These are phyloP conservation scores for Buxus sempervirens DNA, from an alignment of 164 flowering plant genomes.

Conservation along the genomic window DNA sequence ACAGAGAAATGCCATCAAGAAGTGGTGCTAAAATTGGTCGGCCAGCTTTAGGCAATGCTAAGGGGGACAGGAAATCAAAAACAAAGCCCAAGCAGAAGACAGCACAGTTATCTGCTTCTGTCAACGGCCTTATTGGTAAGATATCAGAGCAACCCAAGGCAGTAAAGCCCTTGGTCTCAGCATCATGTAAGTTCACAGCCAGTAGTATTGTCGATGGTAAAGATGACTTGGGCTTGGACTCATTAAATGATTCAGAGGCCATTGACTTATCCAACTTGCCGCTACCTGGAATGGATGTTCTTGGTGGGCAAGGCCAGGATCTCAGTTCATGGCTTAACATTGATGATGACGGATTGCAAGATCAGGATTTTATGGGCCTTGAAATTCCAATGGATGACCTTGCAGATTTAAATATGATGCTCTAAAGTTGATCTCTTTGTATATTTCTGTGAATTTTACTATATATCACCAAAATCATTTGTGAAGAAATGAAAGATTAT, in stretches of 20 bases:
- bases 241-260: slow-evolving; percentile 49
- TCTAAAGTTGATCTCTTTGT: slow-evolving; percentile 51
- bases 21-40: slow-evolving; percentile 63
- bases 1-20: slow-evolving; percentile 50
- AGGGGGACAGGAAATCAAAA: slow-evolving; percentile 84
- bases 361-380: slow-evolving; percentile 64
- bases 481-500: slow-evolving; percentile 34
- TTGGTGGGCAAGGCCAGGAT: slow-evolving; percentile 57
- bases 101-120: slow-evolving; percentile 70
- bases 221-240: slow-evolving; percentile 34
- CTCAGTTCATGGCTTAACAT: slow-evolving; percentile 63
- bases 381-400: slow-evolving; percentile 87
- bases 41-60: slow-evolving; percentile 48
- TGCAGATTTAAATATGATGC: slow-evolving; percentile 72
- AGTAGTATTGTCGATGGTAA: slow-evolving; percentile 35
- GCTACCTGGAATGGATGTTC: slow-evolving; percentile 61
- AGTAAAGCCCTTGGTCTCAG: slow-evolving; percentile 30
- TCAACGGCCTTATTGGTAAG: slow-evolving; percentile 61
- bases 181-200: slow-evolving; percentile 30
- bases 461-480: slow-evolving; percentile 24
- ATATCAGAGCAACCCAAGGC: slow-evolving; percentile 50
- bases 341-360: slow-evolving; percentile 63
- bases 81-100: slow-evolving; percentile 80
- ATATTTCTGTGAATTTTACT: slow-evolving; percentile 54
- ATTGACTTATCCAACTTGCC: slow-evolving; percentile 66